Evolutionary conservation across 371 early-diverging fungal genomes (phyloP), one percentile per base, ranked within the genome.

Genomic region (Mortierella sp.): DNA sequence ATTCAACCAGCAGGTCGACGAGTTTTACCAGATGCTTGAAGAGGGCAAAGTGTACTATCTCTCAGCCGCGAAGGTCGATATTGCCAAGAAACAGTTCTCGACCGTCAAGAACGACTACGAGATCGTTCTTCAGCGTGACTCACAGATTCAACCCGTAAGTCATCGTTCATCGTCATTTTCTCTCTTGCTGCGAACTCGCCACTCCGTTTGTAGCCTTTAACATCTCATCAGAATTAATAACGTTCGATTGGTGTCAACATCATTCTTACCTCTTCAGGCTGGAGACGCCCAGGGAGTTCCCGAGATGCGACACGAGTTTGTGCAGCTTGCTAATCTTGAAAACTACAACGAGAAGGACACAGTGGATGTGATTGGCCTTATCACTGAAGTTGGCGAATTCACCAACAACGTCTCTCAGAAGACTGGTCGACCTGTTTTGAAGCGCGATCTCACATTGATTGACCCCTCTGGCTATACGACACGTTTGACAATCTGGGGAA

Each of bases 21-120:
- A 88, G 67, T 93, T 95, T 73, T 96, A 92, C 78, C 89, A 94
- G 34, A 48, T 94, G 69, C 82, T 99, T 16, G 92, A 96, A 74
- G 93, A 95, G 54, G 95, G 94, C 77, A 92, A 95, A 83, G 91
- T 96, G 10, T 99, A 97, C 80, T 96, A 94, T 77, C 86, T 99
- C 67, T 95, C 96, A 31, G 93, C 94, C 64, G 96, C 95, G 37
- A 90, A 91, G 71, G 93, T 99, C 26, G 95, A 95, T 80, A 90
- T 94, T 88, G 98, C 99, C 14, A 96, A 95, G 73, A 95, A 95
- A 84, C 95, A 96, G 83, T 99, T 93, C 80, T 94, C 92, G 44
- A 94, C 90, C 40, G 87, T 96, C 69, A 89, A 95, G 81, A 96
- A 97, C 86, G 96, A 98, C 77, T 99, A 99, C 82, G 99, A 99